Evolutionary conservation across 257 asterid genomes (phyloP), one percentile per base, ranked within the genome.

Genomic region (Scutellaria baicalensis): DNA sequence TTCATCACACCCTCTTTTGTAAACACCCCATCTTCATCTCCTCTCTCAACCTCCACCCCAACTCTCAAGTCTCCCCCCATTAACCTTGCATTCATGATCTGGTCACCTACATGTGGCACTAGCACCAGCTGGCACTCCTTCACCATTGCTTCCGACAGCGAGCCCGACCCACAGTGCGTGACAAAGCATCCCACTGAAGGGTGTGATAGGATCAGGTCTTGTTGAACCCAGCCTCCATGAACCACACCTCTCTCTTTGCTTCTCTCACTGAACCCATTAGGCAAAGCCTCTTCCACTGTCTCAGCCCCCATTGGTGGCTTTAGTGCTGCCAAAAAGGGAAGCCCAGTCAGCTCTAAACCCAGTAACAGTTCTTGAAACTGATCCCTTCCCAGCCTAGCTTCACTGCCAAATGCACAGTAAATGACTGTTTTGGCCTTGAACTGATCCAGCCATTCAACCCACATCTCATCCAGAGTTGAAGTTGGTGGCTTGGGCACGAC

Each of bases 381-480:
- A 6, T 75, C 82, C 39, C 5, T 68, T 5, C 18, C 16, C 0
- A 84, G 44, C 20, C 73, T 66, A 0, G 83, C 83, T 58, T 84
- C 89, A 38, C 80, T 84, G 0, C 89, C 89, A 43, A 82, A 82
- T 0, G 82, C 77, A 12, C 87, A 84, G 35, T 39, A 84, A 1
- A 84, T 23, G 33, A 84, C 82, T 1, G 77, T 33, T 16, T 67
- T 75, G 6, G 76, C 38, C 20, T 66, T 0, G 61, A 71, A 79
- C 10, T 42, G 52, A 23, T 27, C 69, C 54, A 84, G 11, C 86
- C 86, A 84, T 5, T 21, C 36, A 0, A 33, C 59, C 81, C 83
- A 79, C 14, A 27, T 59, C 39, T 74, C 69, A 0, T 79, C 85
- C 0, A 78, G 58, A 1, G 27, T 3, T 1, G 36, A 45, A 2